These are phyloP conservation scores for Umbilicus rupestris DNA, from an alignment of 164 flowering plant species.

Conservation along the genomic window DNA sequence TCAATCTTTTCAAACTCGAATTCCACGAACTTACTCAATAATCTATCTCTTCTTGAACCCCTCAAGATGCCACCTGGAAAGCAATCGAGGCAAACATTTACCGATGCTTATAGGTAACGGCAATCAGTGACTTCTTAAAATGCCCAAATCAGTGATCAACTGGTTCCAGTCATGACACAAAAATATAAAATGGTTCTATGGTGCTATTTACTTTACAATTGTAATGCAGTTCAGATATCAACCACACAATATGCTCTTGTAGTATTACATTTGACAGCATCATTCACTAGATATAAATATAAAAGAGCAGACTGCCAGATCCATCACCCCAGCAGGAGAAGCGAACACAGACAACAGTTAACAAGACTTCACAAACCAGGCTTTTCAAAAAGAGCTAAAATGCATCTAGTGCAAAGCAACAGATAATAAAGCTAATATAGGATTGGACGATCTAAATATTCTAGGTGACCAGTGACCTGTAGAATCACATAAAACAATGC, in stretches of 20 bases:
- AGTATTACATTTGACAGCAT: neutral
- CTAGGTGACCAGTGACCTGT: neutral
- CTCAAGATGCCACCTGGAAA: conserved; percentile 72
- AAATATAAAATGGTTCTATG: too few relatives aligned
- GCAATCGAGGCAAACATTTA: neutral
- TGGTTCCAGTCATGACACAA: too few relatives aligned
- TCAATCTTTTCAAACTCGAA: conserved; percentile 95
- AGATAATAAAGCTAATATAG: too few relatives aligned
- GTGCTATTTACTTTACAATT: neutral
- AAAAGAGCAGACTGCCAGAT: neutral
- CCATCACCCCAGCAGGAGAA: neutral
- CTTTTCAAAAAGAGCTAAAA: neutral
- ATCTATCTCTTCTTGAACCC: conserved; percentile 88
- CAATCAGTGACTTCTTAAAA: neutral
- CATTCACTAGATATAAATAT: neutral
- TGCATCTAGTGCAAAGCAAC: neutral
- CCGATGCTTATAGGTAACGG: neutral
- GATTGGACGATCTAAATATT: neutral
- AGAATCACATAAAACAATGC: too few relatives aligned
- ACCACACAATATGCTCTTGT: neutral
- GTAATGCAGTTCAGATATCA: neutral
- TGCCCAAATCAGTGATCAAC: too few relatives aligned
- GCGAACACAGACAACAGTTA: neutral
- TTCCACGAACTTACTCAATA: conserved; percentile 88
- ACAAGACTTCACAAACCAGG: neutral